These are phyloP conservation scores for Wickerhamiella azymoides DNA, from an alignment of 805 yeast genomes.

Conservation along the genomic window DNA sequence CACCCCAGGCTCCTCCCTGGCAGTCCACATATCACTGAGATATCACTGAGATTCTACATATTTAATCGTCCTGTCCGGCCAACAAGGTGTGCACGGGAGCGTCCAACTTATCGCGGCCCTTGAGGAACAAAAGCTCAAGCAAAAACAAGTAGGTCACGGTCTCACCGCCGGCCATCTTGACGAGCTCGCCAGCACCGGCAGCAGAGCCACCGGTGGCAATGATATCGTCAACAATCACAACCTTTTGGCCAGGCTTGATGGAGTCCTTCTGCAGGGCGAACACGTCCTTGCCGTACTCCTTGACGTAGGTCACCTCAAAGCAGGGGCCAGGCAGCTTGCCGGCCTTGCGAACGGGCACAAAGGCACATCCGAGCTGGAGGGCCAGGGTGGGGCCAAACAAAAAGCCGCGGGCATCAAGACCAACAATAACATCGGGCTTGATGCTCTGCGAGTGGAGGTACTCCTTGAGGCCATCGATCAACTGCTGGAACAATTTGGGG, in stretches of 20 bases:
- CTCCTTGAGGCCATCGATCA: conserved; percentile 64
- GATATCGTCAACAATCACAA: conserved; percentile 85
- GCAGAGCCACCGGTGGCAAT: conserved; percentile 99
- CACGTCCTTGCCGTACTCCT: conserved; percentile 84
- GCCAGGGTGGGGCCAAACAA: conserved; percentile 94
- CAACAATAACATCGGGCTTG: conserved; percentile 75
- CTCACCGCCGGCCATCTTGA: conserved; percentile 50
- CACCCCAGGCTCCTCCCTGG: too few relatives aligned
- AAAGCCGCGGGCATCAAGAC: conserved; percentile 94
- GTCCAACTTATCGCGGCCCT: conserved; percentile 76
- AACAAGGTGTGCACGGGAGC: conserved; percentile 85
- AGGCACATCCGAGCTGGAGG: conserved; percentile 73
- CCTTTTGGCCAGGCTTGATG: conserved; percentile 65
- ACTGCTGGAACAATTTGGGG: conserved; percentile 67
- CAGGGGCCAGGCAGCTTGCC: conserved; percentile 90
- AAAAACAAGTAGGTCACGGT: conserved; percentile 74
- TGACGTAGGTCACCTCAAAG: conserved; percentile 55
- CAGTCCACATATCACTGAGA: too few relatives aligned
- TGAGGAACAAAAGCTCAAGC: conserved; percentile 87
- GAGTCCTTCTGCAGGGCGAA: conserved; percentile 81
- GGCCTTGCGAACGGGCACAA: conserved; percentile 87
- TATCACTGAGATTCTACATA: too few relatives aligned
- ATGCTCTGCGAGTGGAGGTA: conserved; percentile 44
- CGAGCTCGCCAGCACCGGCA: conserved; percentile 78
- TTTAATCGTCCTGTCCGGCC: conserved; percentile 64